Evolutionary conservation across 345 rosid genomes (phyloP), one percentile per base, ranked within the genome.

Genomic region (Hibiscus trionum): DNA sequence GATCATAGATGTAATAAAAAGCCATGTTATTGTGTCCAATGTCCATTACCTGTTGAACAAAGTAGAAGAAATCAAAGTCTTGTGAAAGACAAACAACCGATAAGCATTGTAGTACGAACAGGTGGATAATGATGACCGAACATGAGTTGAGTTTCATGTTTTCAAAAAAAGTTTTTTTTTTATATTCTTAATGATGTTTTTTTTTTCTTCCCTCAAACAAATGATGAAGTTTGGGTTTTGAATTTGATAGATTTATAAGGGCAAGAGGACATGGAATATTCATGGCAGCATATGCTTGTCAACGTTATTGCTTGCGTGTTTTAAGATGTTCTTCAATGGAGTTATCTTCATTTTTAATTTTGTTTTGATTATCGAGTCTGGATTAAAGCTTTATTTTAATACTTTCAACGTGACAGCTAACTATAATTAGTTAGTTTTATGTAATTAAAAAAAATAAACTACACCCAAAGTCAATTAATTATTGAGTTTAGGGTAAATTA

Each of bases 61-160:
- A 86, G 93, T 88, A 93, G 90, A 90, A 93, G 84, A 90, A 89
- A 81, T 86, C 91, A 67, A 93, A 93, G 62, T 88, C 93, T 50
- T 80, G 87, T 4, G 84, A 68, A 11, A 44, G 16, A 70, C 71
- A 80, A 52, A 79, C 74, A 75, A 82, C 66, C 16, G 87, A 84
- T 33, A 93, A 85, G 61, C 72, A 75, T 49, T 82, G 89, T 2
- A 88, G 3, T 0, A 72, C 11, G 67, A 86, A 11, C 57, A 85
- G 46, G 57, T 26, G 76, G 78, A 89, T 76, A 77, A 88, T 61
- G 59, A 81, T 55, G 66, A 78, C 15, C 1, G 80, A 70, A 53
- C 17, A 44, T 21, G 12, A 21, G 17, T 21, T 37, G 72, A 65
- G 68, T 44, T 75, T 74, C 88, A 85, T 91, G 72, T 76, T 56